Base-by-base conservation (phyloP, 176 grass and related monocot species). In the Phoenix roebelenii region DNA sequence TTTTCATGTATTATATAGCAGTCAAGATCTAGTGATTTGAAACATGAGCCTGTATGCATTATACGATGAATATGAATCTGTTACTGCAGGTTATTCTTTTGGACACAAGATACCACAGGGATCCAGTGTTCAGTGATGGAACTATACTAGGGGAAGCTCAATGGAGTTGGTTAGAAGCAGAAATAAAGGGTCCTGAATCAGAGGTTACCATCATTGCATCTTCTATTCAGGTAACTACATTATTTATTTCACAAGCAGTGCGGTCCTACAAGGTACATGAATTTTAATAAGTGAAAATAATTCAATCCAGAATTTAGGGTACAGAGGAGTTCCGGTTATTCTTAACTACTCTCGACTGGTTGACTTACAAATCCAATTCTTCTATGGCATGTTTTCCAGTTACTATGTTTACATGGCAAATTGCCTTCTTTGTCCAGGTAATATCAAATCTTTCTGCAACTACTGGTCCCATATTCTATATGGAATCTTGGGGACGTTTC, bases 41-140 rank as follows among this genome's bases (percentile, higher is more conserved):
- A 44, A 44, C 35, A 12, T 44, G 35, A 44, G 10, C 5, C 35
- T 44, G 35, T 2, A 44, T 44, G 35, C 35, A 44, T 44, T 44
- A 2, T 44, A 44, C 2, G 2, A 3, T 44, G 35, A 44, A 44
- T 44, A 14, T 44, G 9, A 44, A 44, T 22, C 44, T 25, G 22
- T 53, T 51, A 51, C 44, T 51, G 9, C 77, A 96, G 92, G 75
- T 96, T 61, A 88, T 96, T 85, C 57, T 96, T 70, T 79, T 96
- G 64, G 92, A 96, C 57, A 96, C 92, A 16, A 96, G 92, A 79
- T 96, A 88, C 77, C 86, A 96, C 72, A 89, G 92, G 74, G 87
- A 96, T 30, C 86, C 83, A 52, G 59, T 87, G 16, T 75, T 67
- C 51, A 96, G 78, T 81, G 80, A 83, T 96, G 92, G 92, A 63